phyloP scores from a whole-genome alignment of 345 rosid genomes.

The Syzygium jambos region DNA sequence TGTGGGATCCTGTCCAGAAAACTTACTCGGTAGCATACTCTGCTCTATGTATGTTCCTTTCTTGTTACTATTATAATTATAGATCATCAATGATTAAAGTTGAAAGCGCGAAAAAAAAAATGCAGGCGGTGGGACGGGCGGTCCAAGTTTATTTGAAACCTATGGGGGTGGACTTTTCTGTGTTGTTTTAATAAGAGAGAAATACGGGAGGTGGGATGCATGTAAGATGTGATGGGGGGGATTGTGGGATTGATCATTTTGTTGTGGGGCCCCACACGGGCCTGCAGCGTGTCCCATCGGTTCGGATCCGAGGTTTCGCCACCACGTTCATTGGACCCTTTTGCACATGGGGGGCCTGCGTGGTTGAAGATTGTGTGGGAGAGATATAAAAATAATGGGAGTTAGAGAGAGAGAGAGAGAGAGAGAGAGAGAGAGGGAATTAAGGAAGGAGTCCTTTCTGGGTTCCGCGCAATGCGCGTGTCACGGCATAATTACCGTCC shows the following conservation, averaged over 20 bases:
- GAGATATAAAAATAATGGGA: neutral
- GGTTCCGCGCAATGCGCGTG: neutral
- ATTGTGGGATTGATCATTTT: neutral
- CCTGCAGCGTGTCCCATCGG: neutral
- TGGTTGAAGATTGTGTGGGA: neutral
- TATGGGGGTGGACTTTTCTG: neutral
- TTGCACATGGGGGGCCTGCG: neutral
- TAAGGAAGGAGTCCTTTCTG: neutral
- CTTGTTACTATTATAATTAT: neutral
- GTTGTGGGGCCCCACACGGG: neutral
- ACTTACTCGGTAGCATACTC: neutral
- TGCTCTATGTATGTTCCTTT: neutral
- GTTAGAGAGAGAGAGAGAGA: neutral
- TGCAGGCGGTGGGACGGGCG: neutral
- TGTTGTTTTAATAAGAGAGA: neutral
- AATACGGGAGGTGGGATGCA: neutral
- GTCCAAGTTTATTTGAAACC: neutral
- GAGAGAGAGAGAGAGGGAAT: neutral
- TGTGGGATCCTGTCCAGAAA: neutral
- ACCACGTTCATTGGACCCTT: neutral
- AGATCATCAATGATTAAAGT: neutral
- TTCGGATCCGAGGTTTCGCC: neutral
- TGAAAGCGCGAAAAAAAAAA: neutral
- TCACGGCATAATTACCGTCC: neutral
- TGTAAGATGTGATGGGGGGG: neutral